Evolutionary conservation across 1,139 yeast genomes (phyloP).

Genomic region (Kodamaea plutei): DNA sequence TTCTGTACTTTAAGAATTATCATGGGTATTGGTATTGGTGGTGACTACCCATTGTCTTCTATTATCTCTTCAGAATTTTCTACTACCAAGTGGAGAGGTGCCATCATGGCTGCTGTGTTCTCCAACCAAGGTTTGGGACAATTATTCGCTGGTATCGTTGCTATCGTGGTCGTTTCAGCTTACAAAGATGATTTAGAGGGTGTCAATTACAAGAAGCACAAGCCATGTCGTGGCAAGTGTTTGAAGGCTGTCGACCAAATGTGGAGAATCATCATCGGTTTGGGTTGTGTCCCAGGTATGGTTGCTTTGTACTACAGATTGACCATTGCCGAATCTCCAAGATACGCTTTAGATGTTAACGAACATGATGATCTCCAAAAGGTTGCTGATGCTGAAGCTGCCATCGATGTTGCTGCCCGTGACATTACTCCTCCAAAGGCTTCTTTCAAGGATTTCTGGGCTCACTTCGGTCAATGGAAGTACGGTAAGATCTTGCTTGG

Average conservation of each 20-base stretch:
- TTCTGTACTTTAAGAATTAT: conserved; percentile 73
- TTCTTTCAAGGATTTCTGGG: conserved; percentile 54
- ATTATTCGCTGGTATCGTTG: conserved; percentile 78
- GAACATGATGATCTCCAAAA: conserved; percentile 53
- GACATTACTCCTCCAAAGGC: conserved; percentile 54
- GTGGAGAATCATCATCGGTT: conserved; percentile 89
- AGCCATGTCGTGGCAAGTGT: conserved; percentile 57
- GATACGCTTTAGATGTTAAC: conserved; percentile 74
- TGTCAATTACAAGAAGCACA: conserved; percentile 46
- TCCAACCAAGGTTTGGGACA: conserved; percentile 95
- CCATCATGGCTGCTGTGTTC: conserved; percentile 89
- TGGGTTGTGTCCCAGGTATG: conserved; percentile 85
- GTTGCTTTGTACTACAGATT: conserved; percentile 83
- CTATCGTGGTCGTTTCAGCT: conserved; percentile 66
- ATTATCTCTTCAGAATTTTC: conserved; percentile 86
- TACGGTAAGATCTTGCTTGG: conserved; percentile 83
- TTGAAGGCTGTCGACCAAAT: conserved; percentile 78
- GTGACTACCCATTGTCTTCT: conserved; percentile 97
- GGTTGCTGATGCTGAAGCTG: conserved; percentile 56
- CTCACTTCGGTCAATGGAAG: conserved; percentile 84
- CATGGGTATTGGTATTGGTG: conserved; percentile 98
- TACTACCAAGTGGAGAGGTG: conserved; percentile 94
- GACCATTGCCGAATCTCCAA: conserved; percentile 91
- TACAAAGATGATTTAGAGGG: conserved; percentile 55
- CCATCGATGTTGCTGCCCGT: conserved; percentile 44